Evolutionary conservation across 805 yeast genomes (phyloP).

Genomic region (Yarrowia divulgata): DNA sequence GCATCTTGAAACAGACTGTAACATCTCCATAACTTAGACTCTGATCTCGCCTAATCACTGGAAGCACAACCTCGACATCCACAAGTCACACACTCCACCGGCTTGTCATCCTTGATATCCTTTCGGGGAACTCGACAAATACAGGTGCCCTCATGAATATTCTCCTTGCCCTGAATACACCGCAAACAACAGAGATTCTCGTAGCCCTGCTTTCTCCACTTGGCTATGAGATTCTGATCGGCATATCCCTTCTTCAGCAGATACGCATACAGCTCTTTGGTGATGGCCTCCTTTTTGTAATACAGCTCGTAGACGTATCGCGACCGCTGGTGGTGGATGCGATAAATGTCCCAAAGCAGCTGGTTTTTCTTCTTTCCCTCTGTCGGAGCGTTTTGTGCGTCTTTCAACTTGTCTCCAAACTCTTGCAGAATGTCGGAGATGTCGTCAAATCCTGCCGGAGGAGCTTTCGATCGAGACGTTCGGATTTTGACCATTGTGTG

Average conservation of each 20-base stretch:
- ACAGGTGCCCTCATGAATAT: conserved; percentile 72
- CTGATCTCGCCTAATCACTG: no score
- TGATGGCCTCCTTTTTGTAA: conserved; percentile 72
- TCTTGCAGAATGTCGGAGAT: conserved; percentile 70
- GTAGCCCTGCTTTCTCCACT: conserved; percentile 85
- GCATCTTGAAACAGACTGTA: no score
- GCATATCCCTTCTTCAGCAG: conserved; percentile 69
- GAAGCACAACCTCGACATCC: conserved; percentile 89
- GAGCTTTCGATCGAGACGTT: conserved; percentile 56
- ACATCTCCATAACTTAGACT: no score
- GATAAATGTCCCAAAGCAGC: conserved; percentile 72
- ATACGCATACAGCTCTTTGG: conserved; percentile 75
- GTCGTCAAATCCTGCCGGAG: conserved; percentile 78
- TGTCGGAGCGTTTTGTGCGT: conserved; percentile 46
- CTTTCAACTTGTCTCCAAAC: conserved; percentile 65
- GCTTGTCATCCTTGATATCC: conserved; percentile 50
- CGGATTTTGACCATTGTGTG: conserved; percentile 41
- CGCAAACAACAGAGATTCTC: conserved; percentile 83
- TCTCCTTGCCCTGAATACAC: conserved; percentile 72
- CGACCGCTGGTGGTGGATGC: conserved; percentile 75
- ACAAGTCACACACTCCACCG: conserved; percentile 73
- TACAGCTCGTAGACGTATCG: conserved; percentile 77
- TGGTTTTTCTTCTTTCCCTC: conserved; percentile 59
- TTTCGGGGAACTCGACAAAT: conserved; percentile 84
- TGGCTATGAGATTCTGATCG: conserved; percentile 77